Conservation (phyloP, 176 grass and related monocot genomes). For the Elaeis guineensis region DNA sequence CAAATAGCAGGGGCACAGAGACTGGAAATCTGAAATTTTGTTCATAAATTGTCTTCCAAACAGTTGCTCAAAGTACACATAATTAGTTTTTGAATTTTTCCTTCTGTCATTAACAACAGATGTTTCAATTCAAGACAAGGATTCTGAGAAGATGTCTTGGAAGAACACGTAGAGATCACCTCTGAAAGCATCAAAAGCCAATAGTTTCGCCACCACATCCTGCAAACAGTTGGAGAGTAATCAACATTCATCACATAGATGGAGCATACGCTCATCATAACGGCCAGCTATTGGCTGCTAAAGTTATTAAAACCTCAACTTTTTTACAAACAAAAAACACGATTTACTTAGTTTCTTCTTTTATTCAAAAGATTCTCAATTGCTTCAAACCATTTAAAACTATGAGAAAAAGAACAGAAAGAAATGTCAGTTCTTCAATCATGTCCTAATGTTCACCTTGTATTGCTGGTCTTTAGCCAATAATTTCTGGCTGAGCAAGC, state of each 20-base stretch:
- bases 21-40: too few relatives aligned
- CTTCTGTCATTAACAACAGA: too few relatives aligned
- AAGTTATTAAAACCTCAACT: too few relatives aligned
- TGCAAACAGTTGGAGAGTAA: conserved; percentile 26
- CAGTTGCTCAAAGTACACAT: too few relatives aligned
- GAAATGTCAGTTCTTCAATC: conserved; percentile 2
- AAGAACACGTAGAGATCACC: conserved; percentile 61
- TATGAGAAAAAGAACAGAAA: conserved; percentile 15
- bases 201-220: conserved; percentile 51
- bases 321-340: too few relatives aligned
- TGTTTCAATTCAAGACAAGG: too few relatives aligned
- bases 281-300: too few relatives aligned
- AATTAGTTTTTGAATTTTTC: too few relatives aligned
- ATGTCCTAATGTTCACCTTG: conserved; percentile 39
- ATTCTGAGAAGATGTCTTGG: conserved; percentile 34
- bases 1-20: too few relatives aligned
- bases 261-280: background rate
- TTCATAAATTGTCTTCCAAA: too few relatives aligned
- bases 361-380: too few relatives aligned
- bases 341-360: too few relatives aligned
- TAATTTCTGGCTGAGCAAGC: conserved; percentile 43
- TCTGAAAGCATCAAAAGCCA: conserved; percentile 51
- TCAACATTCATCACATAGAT: conserved; percentile 1
- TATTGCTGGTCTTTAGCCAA: conserved; percentile 54
- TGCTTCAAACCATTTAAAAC: background rate